These are phyloP conservation scores for Rosa persica DNA, from an alignment of 306 rosid genomes.

Conservation along the genomic window DNA sequence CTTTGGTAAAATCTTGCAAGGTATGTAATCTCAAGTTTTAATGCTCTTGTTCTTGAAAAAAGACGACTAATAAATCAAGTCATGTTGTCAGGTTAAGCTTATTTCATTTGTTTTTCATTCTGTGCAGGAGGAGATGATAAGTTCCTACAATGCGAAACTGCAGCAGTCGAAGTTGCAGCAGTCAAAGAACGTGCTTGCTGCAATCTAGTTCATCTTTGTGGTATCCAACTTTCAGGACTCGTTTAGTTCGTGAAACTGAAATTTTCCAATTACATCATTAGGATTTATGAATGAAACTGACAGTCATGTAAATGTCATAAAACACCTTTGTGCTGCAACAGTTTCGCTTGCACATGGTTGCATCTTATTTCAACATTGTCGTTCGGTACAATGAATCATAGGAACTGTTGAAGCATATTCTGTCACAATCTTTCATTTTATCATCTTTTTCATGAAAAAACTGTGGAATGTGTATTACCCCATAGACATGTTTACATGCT, in stretches of 20 bases:
- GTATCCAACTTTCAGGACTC: background rate
- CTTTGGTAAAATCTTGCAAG: constrained; percentile 73
- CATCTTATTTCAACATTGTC: background rate
- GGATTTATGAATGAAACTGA: background rate
- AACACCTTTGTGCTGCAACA: background rate
- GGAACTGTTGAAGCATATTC: background rate
- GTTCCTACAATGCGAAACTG: constrained; percentile 48
- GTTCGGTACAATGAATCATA: background rate
- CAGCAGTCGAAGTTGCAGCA: constrained; percentile 55
- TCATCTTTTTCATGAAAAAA: background rate
- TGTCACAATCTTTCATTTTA: background rate
- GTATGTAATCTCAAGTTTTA: constrained; percentile 25
- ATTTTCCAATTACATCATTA: background rate
- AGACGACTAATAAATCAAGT: background rate
- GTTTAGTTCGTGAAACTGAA: background rate
- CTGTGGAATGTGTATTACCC: background rate
- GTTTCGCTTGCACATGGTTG: background rate
- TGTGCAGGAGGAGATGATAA: constrained; percentile 62
- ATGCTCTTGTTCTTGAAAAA: background rate
- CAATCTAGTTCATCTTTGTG: background rate
- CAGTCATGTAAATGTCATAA: background rate
- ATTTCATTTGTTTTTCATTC: background rate
- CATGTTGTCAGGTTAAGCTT: background rate
- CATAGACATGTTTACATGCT: background rate
- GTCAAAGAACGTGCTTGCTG: constrained; percentile 36